Base-by-base conservation (phyloP, 352 stramenopile species). In the Pythium aquatile region DNA sequence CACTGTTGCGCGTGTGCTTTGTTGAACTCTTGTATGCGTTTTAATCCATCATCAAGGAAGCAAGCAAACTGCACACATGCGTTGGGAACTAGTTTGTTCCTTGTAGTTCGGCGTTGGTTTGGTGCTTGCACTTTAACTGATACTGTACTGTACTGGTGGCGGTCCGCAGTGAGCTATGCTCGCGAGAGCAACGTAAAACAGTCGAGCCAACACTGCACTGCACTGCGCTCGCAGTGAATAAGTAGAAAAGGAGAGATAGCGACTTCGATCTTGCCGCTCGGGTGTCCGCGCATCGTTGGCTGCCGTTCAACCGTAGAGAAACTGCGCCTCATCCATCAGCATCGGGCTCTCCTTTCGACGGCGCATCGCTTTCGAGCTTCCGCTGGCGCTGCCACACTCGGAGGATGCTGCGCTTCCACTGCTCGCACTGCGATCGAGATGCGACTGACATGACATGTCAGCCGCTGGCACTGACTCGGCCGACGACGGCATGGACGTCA, bases 271-370 rank as follows among this genome's bases (percentile, higher is more conserved):
- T 24, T 24, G 20, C 20, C 20, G 20, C 20, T 24, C 20, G 20
- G 20, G 20, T 24, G 20, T 24, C 20, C 20, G 20, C 20, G 20
- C 20, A 24, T 24, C 20, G 20, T 24, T 24, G 20, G 20, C 20
- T 24, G 20, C 20, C 20, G 20, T 7, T 66, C 51, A 72, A 9
- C 65, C 65, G 32, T 72, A 72, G 26, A 72, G 54, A 20, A 72
- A 72, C 33, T 72, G 53, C 1, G 65, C 48, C 26, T 72, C 65
- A 26, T 55, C 62, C 58, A 64, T 72, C 24, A 47, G 24, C 20
- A 48, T n/a, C 14, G 58, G 24, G 9, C 46, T 55, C 5, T 72
- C 65, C 30, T 47, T 52, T 28, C 55, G 65, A n/a, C 44, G 59
- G 28, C 47, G 40, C 29, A 37, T 11, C 6, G 55, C 39, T 10